Base-by-base conservation (phyloP, 2,329 filamentous ascomycete species). In the Colletotrichum cereale region DNA sequence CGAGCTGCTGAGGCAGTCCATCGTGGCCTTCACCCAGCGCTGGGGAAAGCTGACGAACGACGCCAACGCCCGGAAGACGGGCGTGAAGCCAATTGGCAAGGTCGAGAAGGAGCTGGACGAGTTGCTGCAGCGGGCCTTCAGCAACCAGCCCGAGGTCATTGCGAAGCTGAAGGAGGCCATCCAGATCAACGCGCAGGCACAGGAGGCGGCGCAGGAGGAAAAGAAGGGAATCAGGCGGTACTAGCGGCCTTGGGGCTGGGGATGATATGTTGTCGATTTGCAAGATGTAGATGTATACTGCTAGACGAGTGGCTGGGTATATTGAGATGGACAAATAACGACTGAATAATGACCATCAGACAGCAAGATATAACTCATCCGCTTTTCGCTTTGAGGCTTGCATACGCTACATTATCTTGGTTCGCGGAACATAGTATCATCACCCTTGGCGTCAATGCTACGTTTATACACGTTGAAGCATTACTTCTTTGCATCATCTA, bases 151-250 rank as follows among this genome's bases (percentile, higher is more conserved):
- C 0, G 88, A 90, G 76, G 87, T 90, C 14, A 83, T 89, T 62
- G 83, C 80, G 11, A 90, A 90, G 80, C 79, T 91, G 63, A 89
- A 89, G 76, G 88, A 91, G 78, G 89, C 89, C 1, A 88, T 90
- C 70, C 82, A 86, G 76, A 84, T 88, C 68, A 88, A 88, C 73
- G 85, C 85, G 16, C 82, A 87, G 72, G 87, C 86, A 63, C 86
- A 87, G 75, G 85, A 82, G 66, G 84, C 88, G 71, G 79, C 78
- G 14, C 79, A 79, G 60, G 78, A 80, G 29, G 79, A 77, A 67
- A 81, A 82, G 71, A 76, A 79, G 56, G 81, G 72, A 12, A 61
- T 61, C 7, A 57, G 74, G 38, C 62, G 69, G 62, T 76, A 74
- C 26, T 74, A 66, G 44, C n/a, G 24, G 14, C 7, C 18, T 24